Conservation (phyloP, 371 early-diverging fungal species). For the Smittium culicis region DNA sequence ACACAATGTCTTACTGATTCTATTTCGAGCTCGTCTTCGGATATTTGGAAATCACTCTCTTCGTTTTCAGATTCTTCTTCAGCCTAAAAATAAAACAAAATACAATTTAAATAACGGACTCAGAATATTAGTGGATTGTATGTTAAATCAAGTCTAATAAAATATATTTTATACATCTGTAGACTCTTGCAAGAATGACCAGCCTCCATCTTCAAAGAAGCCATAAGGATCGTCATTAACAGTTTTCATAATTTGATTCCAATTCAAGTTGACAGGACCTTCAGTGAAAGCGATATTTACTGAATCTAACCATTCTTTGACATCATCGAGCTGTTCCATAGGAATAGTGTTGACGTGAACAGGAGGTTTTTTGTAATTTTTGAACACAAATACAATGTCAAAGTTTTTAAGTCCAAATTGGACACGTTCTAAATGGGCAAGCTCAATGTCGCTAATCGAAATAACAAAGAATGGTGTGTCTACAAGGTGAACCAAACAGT, state of each 20-base stretch:
- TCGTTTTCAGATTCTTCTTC: constrained; percentile 45
- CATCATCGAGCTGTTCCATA: constrained; percentile 80
- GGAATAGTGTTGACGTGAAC: constrained; percentile 97
- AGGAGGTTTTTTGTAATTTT: constrained; percentile 79
- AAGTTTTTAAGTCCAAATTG: constrained; percentile 97
- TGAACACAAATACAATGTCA: constrained; percentile 97
- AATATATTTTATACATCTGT: constrained; percentile 49
- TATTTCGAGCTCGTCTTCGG: constrained; percentile 21
- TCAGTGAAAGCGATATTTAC: constrained; percentile 94
- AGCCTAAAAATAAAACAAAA: not conserved
- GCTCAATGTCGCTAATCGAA: constrained; percentile 89
- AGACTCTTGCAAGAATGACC: constrained; percentile 78
- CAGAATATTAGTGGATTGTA: too few species aligned
- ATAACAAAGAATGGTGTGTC: constrained; percentile 95
- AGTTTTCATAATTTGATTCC: constrained; percentile 98
- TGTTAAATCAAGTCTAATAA: too few species aligned
- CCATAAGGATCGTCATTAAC: constrained; percentile 90
- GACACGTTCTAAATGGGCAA: constrained; percentile 97
- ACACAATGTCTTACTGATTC: not conserved
- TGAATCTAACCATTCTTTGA: constrained; percentile 98
- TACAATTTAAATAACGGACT: too few species aligned
- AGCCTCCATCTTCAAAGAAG: constrained; percentile 95
- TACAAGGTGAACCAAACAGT: constrained; percentile 92
- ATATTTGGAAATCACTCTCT: constrained; percentile 45
- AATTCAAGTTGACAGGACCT: constrained; percentile 94